These are phyloP conservation scores for Ophioceras dolichostomum DNA, from an alignment of 2,329 filamentous ascomycete species.

Conservation along the genomic window DNA sequence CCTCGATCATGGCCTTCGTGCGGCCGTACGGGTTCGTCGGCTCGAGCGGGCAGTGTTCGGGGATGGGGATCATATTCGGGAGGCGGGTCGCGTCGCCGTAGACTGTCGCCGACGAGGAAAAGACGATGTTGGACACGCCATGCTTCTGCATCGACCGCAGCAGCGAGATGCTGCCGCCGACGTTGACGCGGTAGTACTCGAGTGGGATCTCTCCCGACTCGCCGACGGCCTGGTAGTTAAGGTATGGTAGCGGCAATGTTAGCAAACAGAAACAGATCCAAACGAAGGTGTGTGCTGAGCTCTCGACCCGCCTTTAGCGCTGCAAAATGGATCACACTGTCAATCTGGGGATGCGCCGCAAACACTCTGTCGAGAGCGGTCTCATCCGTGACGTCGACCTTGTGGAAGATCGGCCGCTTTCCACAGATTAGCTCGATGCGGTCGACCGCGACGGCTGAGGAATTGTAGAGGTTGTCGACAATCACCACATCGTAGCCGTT, in stretches of 20 bases:
- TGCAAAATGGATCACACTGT: slow-evolving; percentile 98
- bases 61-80: slow-evolving; percentile 97
- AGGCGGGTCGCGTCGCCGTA: slow-evolving; percentile 96
- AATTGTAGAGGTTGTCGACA: slow-evolving; percentile 95
- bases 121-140: slow-evolving; percentile 94
- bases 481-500: slow-evolving; percentile 95
- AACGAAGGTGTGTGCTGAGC: slow-evolving; percentile 4
- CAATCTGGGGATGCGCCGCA: slow-evolving; percentile 77
- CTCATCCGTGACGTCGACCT: slow-evolving; percentile 82
- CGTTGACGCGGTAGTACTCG: slow-evolving; percentile 97
- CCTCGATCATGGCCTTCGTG: slow-evolving; percentile 89
- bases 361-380: slow-evolving; percentile 77
- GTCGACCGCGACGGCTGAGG: slow-evolving; percentile 79
- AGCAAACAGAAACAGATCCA: not conserved
- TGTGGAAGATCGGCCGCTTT: slow-evolving; percentile 73
- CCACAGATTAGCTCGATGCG: slow-evolving; percentile 91
- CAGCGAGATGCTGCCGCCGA: slow-evolving; percentile 80
- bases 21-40: slow-evolving; percentile 97
- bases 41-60: slow-evolving; percentile 89
- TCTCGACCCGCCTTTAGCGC: slow-evolving; percentile 65
- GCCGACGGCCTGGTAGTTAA: slow-evolving; percentile 91
- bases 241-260: too few relatives aligned
- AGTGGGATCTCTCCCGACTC: slow-evolving; percentile 89
- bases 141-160: slow-evolving; percentile 78
- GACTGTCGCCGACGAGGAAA: slow-evolving; percentile 94